phyloP scores from a whole-genome alignment of 768 basidiomycete species.

The Stropharia rugosoannulata region DNA sequence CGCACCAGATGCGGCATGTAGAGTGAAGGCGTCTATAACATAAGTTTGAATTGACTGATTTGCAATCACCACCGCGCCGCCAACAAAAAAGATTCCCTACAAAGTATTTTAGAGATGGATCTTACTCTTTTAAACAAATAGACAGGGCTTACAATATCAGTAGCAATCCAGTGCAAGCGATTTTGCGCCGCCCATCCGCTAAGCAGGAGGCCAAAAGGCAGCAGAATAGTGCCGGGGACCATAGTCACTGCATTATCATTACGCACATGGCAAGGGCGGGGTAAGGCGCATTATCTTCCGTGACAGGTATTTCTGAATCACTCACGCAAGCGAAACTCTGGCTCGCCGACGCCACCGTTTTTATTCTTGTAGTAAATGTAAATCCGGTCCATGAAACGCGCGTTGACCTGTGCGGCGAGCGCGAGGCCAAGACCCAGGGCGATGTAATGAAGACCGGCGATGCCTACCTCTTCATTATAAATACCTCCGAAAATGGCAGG shows the following conservation, averaged over 20 bases:
- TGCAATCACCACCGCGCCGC: slow-evolving; percentile 54
- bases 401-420: slow-evolving; percentile 52
- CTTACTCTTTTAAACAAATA: background rate
- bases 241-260: slow-evolving; percentile 44
- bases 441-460: slow-evolving; percentile 68
- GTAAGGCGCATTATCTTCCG: background rate
- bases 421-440: slow-evolving; percentile 66
- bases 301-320: slow-evolving; percentile 2
- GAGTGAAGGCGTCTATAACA: slow-evolving; percentile 63
- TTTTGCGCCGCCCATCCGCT: slow-evolving; percentile 68
- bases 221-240: slow-evolving; percentile 53
- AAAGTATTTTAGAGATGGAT: background rate
- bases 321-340: slow-evolving; percentile 50
- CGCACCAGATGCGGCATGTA: slow-evolving; percentile 67
- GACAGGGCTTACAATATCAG: slow-evolving; percentile 53
- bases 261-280: too few species aligned
- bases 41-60: slow-evolving; percentile 70
- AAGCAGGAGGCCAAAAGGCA: slow-evolving; percentile 69
- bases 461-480: slow-evolving; percentile 56
- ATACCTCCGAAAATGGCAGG: slow-evolving; percentile 53
- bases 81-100: slow-evolving; percentile 58
- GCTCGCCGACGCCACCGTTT: slow-evolving; percentile 45
- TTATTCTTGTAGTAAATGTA: slow-evolving; percentile 50
- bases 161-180: slow-evolving; percentile 65
- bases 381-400: slow-evolving; percentile 52